Evolutionary conservation across 1,284 basidiomycete genomes (phyloP).

Genomic region (Anthracocystis walkeri): DNA sequence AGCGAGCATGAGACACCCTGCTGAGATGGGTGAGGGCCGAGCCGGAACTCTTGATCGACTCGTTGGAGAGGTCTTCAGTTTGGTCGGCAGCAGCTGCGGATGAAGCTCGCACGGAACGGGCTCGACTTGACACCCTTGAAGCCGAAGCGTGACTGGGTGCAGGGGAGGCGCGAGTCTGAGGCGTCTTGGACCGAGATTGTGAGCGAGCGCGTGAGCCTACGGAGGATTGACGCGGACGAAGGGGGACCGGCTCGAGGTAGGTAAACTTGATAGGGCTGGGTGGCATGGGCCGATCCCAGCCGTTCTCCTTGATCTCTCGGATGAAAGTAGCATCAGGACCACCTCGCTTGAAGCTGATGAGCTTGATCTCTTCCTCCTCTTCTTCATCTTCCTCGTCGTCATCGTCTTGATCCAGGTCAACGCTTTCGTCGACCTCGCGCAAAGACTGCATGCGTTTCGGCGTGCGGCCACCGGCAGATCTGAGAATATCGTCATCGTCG

Average conservation of each 20-base stretch:
- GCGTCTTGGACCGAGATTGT: constrained; percentile 40
- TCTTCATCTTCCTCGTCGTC: constrained; percentile 31
- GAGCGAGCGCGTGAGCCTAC: constrained; percentile 15
- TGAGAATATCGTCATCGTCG: constrained; percentile 23
- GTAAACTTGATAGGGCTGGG: constrained; percentile 46
- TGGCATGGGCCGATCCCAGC: constrained; percentile 42
- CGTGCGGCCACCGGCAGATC: constrained; percentile 2
- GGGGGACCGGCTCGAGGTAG: constrained; percentile 33
- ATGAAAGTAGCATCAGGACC: constrained; percentile 49
- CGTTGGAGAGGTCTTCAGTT: constrained; percentile 18
- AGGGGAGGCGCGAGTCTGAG: constrained; percentile 24
- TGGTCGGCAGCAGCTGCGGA: constrained; percentile 15
- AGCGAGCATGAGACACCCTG: constrained; percentile 7
- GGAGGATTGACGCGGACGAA: constrained; percentile 22
- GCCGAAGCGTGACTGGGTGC: constrained; percentile 23
- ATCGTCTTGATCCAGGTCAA: constrained; percentile 4
- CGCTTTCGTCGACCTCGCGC: constrained; percentile 15
- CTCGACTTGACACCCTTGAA: constrained; percentile 7
- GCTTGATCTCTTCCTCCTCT: constrained; percentile 39
- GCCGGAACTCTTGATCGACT: constrained; percentile 39
- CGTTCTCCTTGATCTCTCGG: constrained; percentile 46
- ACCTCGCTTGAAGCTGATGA: constrained; percentile 38
- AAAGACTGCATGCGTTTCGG: constrained; percentile 14
- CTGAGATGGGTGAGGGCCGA: constrained; percentile 21
- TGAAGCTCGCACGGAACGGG: constrained; percentile 20